phyloP scores from a whole-genome alignment of 208 protist species.

The Jaenimonas drosophilae region DNA sequence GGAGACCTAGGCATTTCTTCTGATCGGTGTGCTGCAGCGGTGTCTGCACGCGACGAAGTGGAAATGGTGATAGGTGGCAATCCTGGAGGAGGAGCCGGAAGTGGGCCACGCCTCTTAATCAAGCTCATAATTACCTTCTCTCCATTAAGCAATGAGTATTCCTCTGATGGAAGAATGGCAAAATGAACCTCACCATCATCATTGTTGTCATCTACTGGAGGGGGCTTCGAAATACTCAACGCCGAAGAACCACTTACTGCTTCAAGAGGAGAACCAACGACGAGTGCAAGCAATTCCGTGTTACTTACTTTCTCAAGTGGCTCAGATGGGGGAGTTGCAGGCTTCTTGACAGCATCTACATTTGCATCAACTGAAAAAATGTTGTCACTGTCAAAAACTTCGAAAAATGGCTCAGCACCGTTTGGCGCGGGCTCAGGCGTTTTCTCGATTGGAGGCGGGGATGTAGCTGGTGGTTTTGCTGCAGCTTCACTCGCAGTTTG shows the following conservation, averaged over 20 bases:
- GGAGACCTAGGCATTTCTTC: neutral
- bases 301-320: constrained; percentile 1
- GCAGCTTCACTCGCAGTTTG: neutral
- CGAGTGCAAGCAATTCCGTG: constrained; percentile 50
- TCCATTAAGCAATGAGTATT: constrained; percentile 58
- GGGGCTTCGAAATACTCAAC: too few species aligned
- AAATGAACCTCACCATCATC: constrained; percentile 23
- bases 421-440: neutral
- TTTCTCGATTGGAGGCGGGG: neutral
- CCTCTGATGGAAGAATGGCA: constrained; percentile 50
- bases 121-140: constrained; percentile 42
- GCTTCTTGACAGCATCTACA: neutral
- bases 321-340: neutral
- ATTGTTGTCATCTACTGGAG: too few species aligned
- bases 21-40: neutral
- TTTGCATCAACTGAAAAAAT: too few species aligned
- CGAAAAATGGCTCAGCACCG: neutral
- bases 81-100: constrained; percentile 51
- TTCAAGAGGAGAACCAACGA: constrained; percentile 18
- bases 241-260: constrained; percentile 2
- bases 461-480: neutral
- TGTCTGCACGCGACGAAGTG: neutral
- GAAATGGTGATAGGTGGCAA: constrained; percentile 34
- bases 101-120: constrained; percentile 45
- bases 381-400: neutral